Evolutionary conservation across 2,329 filamentous ascomycete genomes (phyloP), one percentile per base, ranked within the genome.

Genomic region (Fusarium abutilonis): DNA sequence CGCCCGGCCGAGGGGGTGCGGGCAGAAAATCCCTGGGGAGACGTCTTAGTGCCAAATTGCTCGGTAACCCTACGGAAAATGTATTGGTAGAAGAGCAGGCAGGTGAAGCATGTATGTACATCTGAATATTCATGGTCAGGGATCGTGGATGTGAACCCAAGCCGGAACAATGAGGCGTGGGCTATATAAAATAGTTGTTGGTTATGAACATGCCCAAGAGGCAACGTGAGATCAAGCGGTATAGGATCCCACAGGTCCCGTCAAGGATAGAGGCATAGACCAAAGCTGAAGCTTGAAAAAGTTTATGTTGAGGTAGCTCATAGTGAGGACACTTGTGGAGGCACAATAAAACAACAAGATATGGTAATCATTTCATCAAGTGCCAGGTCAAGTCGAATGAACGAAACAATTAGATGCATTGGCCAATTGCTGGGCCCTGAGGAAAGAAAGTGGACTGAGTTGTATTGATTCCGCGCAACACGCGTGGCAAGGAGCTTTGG

Each of bases 31-130:
- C 43, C 43, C 50, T 56, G 54, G 39, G 42, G 54, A 53, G 47
- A 46, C 51, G 52, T 56, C 43, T 65, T 69, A 69, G 66, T 69
- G 61, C 55, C 56, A 59, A 64, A 56, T 58, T 62, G 53, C 59
- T 62, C 64, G 52, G 62, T 59, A 68, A 68, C 66, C 61, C 59
- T 69, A 66, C 66, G 52, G 56, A 47, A 47, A 59, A 17, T 34
- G 40, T 35, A 45, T 15, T 40, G 34, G 28, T 40, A 52, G 53
- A 62, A 53, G 44, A 60, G 49, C 48, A 62, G 58, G 55, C 58
- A 46, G 60, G 58, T 55, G 49, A 56, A 64, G 62, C 40, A 54
- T 58, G 66, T 64, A 62, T 69, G 63, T 49, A 56, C 46, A 47
- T 52, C 59, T 61, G 58, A 39, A 45, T 40, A 17, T 66, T 63